Base-by-base conservation (phyloP, 2,329 filamentous ascomycete species). In the Aspergillus sp. region DNA sequence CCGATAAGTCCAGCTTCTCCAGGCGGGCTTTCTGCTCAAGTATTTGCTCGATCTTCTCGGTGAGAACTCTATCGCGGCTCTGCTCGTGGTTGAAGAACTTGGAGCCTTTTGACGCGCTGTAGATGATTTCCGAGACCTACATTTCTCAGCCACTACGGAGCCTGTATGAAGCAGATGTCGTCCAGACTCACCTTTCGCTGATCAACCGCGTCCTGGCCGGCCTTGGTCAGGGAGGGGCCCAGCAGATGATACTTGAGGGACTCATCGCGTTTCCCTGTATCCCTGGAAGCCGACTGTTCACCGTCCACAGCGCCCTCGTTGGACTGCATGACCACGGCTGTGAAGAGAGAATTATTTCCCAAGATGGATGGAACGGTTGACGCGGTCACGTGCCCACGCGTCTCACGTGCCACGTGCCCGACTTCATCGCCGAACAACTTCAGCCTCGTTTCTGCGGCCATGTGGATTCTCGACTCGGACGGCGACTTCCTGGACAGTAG, bases 11-110 rank as follows among this genome's bases (percentile, higher is more conserved):
- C 2, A 82, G 64, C 29, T 74, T 77, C 45, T 93, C 82, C 4
- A 96, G 72, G 34, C 78, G 74, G 2, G 68, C 66, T 57, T 93
- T 93, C 52, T 79, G 82, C 8, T 72, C 69, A 26, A 91, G 60
- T 36, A 95, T 89, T 26, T 75, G 72, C 33, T 80, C 75, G 47
- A 96, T 95, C 58, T 93, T 95, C 35, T 79, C 70, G 0, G 89
- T 95, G 13, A 96, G 72, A 27, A 75, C 71, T 49, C 81, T 80
- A 64, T 96, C 89, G 48, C 80, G 81, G 35, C 66, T 71, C 55
- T 94, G 82, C 58, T 98, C 91, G 38, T 88, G 85, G 46, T 81
- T 84, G 71, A 96, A 98, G 65, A 81, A 98, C 57, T 94, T 95
- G 45, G 86, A 93, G 29, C 91, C 91, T 55, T 93, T 95, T 11